Base-by-base conservation (phyloP, 1,139 yeast species). In the Lodderomyces pseudojiufengensis region DNA sequence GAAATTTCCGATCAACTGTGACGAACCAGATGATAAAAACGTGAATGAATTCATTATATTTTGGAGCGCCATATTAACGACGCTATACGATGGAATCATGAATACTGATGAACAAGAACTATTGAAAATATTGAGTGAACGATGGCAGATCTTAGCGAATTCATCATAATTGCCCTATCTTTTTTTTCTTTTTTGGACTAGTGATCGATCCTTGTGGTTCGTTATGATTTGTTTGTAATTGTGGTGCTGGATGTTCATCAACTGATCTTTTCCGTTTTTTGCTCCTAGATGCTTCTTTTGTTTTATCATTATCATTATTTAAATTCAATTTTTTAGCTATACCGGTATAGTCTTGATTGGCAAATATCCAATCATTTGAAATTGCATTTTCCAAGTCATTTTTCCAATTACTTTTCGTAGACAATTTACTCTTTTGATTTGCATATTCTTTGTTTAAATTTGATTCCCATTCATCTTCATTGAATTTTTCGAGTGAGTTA, bases 61-160 rank as follows among this genome's bases (percentile, higher is more conserved):
- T 46, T 84, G 92, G 92, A 44, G 56, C 2, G 52, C 54, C 3
- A 56, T 74, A 0, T 57, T 81, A 39, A 45, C 45, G 3, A 52
- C 55, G 2, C 50, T 78, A n/a, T 78, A 76, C 47, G 39, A 45
- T 13, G 44, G 45, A 7, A 65, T 64, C 29, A 63, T 77, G 58
- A 60, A 58, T 32, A 53, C 47, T 1, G 32, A 40, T 0, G 78
- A 76, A 38, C 58, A 59, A 26, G 43, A 47, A 2, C 73, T 78
- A 3, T 51, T 77, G 37, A 49, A 48, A n/a, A 31, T 48, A 27
- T 51, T 76, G 10, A 48, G 59, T 0, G 46, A 54, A 9, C 50
- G 77, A 36, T 77, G 82, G 82, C 38, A 52, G 6, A 33, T 48
- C 26, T 45, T 63, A 44, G 45, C 47, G 6, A 28, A 24, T 7